Evolutionary conservation across 176 grass and related monocot species (phyloP), one percentile per base, ranked within the genome.

Genomic region (Tuctoria greenei): DNA sequence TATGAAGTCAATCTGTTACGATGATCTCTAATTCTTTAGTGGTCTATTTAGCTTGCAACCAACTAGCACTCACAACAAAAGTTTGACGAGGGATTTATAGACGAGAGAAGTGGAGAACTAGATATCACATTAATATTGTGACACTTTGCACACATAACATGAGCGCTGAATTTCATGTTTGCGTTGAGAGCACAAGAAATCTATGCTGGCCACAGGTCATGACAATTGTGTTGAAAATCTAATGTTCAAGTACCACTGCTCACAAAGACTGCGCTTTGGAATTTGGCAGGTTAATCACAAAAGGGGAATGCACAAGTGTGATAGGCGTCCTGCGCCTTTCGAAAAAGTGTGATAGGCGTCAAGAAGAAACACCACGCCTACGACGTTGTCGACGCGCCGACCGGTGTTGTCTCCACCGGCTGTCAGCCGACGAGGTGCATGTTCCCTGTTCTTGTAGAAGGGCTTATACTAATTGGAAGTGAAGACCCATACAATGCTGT

Each of bases 291-390:
- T 95, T 92, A 58, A 84, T 95, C 68, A 92, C 85, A 74, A 91
- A 99, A 28, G 95, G 91, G 13, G 85, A 95, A 24, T 86, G 73
- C 31, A 74, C 80, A 39, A 95, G 89, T 71, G 89, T 99, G 45
- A 88, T 99, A 36, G 95, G 95, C 18, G 74, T 99, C 52, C 68
- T 95, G 14, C n/a, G n/a, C n/a, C n/a, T n/a, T n/a, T n/a, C n/a
- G n/a, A n/a, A n/a, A n/a, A 39, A 95, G 89, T 71, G 89, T 99
- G 45, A 88, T 99, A 36, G 95, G 95, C 18, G 74, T 99, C 52
- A 64, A 92, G 14, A 88, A 79, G 86, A 79, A 82, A 55, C 87
- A 95, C 28, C 86, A 92, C 63, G 59, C 82, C 15, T 76, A 45
- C 11, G 88, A 95, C 74, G 84, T 99, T 16, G 73, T 99, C 12